Conservation (phyloP, 148 eudicot species). For the Selenicereus undatus region DNA sequence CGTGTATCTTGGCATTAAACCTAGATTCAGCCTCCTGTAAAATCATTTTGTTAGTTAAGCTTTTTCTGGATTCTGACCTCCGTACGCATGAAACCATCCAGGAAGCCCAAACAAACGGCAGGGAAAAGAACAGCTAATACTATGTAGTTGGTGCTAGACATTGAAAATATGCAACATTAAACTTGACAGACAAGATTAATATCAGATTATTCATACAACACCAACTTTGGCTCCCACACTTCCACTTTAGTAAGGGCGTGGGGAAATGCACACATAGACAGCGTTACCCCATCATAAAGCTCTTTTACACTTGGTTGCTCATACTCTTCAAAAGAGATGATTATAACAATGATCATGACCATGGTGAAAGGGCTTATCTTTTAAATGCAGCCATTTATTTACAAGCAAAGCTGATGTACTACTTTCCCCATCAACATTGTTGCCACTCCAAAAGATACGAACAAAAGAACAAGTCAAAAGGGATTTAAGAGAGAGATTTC, state of each 20-base stretch:
- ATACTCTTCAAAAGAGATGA: no score
- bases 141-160: not conserved
- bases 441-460: not conserved
- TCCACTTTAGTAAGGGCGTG: no score
- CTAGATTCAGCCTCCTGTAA: slow-evolving; percentile 78
- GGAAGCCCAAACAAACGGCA: not conserved
- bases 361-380: no score
- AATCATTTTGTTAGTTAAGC: not conserved
- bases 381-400: no score
- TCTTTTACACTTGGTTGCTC: not conserved
- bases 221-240: no score
- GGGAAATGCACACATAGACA: no score
- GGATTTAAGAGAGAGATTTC: not conserved
- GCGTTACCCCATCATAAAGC: no score
- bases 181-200: not conserved
- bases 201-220: not conserved
- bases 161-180: not conserved
- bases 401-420: no score
- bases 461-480: not conserved
- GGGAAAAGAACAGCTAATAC: not conserved
- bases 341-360: no score
- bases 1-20: slow-evolving; percentile 52
- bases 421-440: not conserved
- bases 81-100: not conserved
- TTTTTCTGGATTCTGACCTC: not conserved